Conservation (phyloP, 2,329 filamentous ascomycete genomes). For the Colletotrichum paranaense region DNA sequence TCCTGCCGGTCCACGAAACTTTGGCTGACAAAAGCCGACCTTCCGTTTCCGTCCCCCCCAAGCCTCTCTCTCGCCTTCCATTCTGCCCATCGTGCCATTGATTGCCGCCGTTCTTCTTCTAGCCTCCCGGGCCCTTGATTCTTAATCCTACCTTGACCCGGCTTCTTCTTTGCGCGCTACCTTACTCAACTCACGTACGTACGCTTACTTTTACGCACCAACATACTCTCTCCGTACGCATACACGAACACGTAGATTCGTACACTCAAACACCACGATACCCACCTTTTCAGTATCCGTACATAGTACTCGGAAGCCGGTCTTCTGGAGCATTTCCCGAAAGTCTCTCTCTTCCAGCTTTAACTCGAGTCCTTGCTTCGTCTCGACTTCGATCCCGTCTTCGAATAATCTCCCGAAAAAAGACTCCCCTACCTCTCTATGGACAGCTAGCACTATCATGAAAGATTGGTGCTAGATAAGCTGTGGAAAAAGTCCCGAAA, state of each 20-base stretch:
- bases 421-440: slow-evolving; percentile 1
- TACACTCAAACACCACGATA: slow-evolving; percentile 13
- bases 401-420: neutral
- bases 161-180: neutral
- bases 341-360: neutral
- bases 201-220: neutral
- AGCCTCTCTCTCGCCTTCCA: neutral
- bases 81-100: slow-evolving; percentile 20
- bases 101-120: slow-evolving; percentile 21
- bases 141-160: slow-evolving; percentile 7
- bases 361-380: neutral
- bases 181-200: neutral
- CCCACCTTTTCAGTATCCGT: slow-evolving; percentile 6
- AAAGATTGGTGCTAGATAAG: slow-evolving; percentile 19
- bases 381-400: neutral
- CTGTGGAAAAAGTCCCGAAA: slow-evolving; percentile 20
- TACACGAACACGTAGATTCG: neutral
- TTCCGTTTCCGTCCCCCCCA: slow-evolving; percentile 27
- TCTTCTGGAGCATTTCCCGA: slow-evolving; percentile 31
- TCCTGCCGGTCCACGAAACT: slow-evolving; percentile 15
- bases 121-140: slow-evolving; percentile 15
- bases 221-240: slow-evolving; percentile 12
- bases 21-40: slow-evolving; percentile 35
- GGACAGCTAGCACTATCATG: slow-evolving; percentile 32
- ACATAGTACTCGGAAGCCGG: slow-evolving; percentile 36